phyloP scores from a whole-genome alignment of 345 rosid genomes.

The Anacardium occidentale region DNA sequence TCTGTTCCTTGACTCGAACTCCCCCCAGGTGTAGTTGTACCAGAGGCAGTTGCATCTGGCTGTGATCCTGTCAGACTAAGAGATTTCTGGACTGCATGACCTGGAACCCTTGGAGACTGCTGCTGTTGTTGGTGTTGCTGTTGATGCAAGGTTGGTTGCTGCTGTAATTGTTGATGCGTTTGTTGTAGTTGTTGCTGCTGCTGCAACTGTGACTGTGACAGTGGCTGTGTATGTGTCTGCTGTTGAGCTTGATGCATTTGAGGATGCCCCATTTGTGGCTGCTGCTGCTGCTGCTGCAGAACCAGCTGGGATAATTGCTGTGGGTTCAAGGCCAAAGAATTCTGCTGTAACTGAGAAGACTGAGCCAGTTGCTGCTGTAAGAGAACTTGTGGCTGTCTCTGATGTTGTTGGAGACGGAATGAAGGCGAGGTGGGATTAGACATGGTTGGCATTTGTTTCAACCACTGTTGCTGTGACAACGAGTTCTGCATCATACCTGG shows the following conservation, averaged over 20 bases:
- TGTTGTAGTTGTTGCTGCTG: constrained; percentile 47
- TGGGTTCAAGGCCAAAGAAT: constrained; percentile 58
- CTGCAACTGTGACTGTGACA: constrained; percentile 32
- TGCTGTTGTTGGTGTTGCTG: constrained; percentile 51
- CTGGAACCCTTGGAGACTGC: constrained; percentile 66
- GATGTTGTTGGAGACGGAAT: constrained; percentile 60
- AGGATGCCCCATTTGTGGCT: constrained; percentile 51
- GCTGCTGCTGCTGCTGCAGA: constrained; percentile 93
- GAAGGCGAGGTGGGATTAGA: constrained; percentile 71
- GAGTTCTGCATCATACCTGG: constrained; percentile 61
- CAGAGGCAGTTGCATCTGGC: constrained; percentile 95
- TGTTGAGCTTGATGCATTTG: constrained; percentile 63
- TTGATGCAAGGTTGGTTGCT: constrained; percentile 28
- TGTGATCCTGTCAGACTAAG: constrained; percentile 95
- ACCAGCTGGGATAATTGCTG: constrained; percentile 84
- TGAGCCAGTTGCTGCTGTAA: constrained; percentile 73
- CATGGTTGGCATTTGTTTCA: constrained; percentile 76
- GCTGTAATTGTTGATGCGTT: constrained; percentile 29
- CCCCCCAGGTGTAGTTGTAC: constrained; percentile 93
- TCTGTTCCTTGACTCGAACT: constrained; percentile 99
- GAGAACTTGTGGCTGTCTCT: constrained; percentile 58
- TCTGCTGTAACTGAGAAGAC: constrained; percentile 73
- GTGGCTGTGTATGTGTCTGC: constrained; percentile 43
- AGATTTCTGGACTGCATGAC: constrained; percentile 76
- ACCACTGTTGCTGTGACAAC: constrained; percentile 80